Conservation (phyloP, 169 alveolate species). For the Plasmodium vinckei region DNA sequence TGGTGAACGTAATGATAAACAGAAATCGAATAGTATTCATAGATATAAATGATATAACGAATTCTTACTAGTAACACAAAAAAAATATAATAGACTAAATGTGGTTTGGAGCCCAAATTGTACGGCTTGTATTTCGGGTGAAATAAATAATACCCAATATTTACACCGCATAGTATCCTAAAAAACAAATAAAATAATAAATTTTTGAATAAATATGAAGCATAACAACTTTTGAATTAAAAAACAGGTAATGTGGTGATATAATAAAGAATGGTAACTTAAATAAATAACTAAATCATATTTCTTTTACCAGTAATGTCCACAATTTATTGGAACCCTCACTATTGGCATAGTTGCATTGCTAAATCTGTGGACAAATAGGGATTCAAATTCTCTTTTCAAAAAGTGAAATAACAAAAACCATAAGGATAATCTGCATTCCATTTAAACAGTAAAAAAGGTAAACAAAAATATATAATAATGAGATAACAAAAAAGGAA, state of each 20-base stretch:
- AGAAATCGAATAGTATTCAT: too few species aligned
- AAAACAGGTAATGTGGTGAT: background rate
- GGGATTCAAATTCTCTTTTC: slow-evolving; percentile 97
- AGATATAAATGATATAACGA: background rate
- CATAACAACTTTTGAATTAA: background rate
- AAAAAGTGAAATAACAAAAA: slow-evolving; percentile 94
- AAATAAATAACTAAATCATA: background rate
- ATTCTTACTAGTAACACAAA: slow-evolving; percentile 77
- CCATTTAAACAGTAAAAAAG: background rate
- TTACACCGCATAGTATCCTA: slow-evolving; percentile 90
- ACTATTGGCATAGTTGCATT: slow-evolving; percentile 97
- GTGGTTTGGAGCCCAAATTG: slow-evolving; percentile 70
- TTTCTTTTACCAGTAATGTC: slow-evolving; percentile 94
- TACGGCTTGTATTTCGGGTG: slow-evolving; percentile 94
- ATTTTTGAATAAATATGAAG: too few species aligned
- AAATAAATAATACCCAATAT: slow-evolving; percentile 94
- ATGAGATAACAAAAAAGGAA: too few species aligned
- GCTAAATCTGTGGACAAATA: slow-evolving; percentile 96
- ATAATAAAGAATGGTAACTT: background rate
- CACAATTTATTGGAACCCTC: slow-evolving; percentile 95
- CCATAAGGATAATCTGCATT: slow-evolving; percentile 48
- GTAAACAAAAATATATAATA: slow-evolving; percentile 5
- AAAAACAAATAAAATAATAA: background rate
- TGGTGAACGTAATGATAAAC: background rate
- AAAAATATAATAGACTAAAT: slow-evolving; percentile 78